Evolutionary conservation across 768 basidiomycete genomes (phyloP), one percentile per base, ranked within the genome.

Genomic region (Tricholoma furcatifolium): DNA sequence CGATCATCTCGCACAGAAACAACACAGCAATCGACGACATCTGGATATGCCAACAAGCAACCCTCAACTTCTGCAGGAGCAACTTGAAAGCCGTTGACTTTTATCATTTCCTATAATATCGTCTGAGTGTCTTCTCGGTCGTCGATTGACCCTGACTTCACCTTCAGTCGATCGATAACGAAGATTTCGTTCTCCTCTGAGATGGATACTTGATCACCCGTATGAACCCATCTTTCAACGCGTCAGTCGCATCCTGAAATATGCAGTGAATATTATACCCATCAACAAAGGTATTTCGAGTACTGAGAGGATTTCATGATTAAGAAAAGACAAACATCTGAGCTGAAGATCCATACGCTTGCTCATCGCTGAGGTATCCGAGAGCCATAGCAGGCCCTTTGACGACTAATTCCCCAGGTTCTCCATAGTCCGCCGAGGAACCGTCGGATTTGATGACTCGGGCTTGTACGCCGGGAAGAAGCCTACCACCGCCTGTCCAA

Each of bases 21-120:
- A 7, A 88, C 84, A 52, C 84, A 84, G 4, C 71, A 75, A 54
- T 87, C 87, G 2, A 71, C 67, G 18, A 87, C 72, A 58, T 82
- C 79, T 2, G 79, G 71, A 64, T 86, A 82, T 9, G 63, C 64
- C 14, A 74, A 61, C 6, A 76, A 60, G 47, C 69, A 69, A 17
- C 70, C 85, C 62, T 87, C 85, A 11, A 86, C 68, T 52, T 86
- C 85, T 2, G 87, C 70, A 2, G 72, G 72, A 6, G 73, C 68
- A 11, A 74, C 73, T 53, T 87, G 87, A 56, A 81, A 81, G 4
- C 85, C 87, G 52, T 68, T 75, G 31, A 84, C 82, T 65, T 88
- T 88, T 62, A 88, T 69, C 24, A 87, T 74, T 67, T 87, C 85
- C 82, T 84, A 47, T 27, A 18, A 31, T 14, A 51, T 30, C n/a